Conservation (phyloP, 768 basidiomycete species). For the Tricholoma sp. region DNA sequence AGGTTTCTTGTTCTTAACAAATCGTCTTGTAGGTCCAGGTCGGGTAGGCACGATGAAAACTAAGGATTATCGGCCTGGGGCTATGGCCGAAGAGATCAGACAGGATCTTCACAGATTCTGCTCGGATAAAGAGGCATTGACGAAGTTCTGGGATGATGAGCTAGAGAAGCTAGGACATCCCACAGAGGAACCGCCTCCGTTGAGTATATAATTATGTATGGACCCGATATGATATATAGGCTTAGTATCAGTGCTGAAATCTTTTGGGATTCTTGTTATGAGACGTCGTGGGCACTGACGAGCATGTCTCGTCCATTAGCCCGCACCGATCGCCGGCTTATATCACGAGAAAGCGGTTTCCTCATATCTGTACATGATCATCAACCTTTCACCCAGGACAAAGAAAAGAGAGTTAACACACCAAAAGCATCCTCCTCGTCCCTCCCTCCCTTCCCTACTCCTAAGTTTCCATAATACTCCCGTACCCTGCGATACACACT, state of each 20-base stretch:
- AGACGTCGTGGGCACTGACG: constrained; percentile 56
- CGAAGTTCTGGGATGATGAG: constrained; percentile 71
- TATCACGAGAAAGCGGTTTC: constrained; percentile 65
- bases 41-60: constrained; percentile 53
- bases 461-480: constrained; percentile 84
- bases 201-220: constrained; percentile 32
- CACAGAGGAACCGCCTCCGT: constrained; percentile 51
- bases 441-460: constrained; percentile 66
- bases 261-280: constrained; percentile 26
- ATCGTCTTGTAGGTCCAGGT: constrained; percentile 74
- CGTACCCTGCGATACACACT: constrained; percentile 87
- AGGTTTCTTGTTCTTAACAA: constrained; percentile 88
- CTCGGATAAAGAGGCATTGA: constrained; percentile 46
- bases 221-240: neutral
- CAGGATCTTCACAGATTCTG: constrained; percentile 62
- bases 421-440: constrained; percentile 92
- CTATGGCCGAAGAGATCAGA: constrained; percentile 59
- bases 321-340: constrained; percentile 58
- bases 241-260: neutral
- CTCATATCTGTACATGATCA: constrained; percentile 48
- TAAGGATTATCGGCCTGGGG: constrained; percentile 51
- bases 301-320: constrained; percentile 70
- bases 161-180: constrained; percentile 38
- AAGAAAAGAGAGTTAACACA: constrained; percentile 33
- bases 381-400: neutral